phyloP scores from a whole-genome alignment of 2,329 filamentous ascomycete genomes.

The Penicillium rolfsii region DNA sequence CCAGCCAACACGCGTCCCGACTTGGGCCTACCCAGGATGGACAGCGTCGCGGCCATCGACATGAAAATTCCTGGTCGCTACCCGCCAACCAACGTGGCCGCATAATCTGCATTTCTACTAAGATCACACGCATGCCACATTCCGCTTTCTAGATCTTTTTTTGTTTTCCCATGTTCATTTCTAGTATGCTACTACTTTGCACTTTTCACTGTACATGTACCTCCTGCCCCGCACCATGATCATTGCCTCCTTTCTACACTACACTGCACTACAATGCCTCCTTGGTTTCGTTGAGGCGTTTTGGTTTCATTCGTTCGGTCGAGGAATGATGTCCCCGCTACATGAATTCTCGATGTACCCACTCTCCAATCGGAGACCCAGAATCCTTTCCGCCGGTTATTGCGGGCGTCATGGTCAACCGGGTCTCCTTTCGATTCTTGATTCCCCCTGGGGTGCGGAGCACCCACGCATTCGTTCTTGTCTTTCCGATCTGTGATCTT shows the following conservation, averaged over 20 bases:
- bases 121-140: slow-evolving; percentile 12
- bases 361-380: slow-evolving; percentile 10
- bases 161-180: slow-evolving; percentile 5
- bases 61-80: slow-evolving; percentile 43
- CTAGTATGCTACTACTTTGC: slow-evolving; percentile 3
- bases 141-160: slow-evolving; percentile 6
- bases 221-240: not conserved
- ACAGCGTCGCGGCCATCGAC: slow-evolving; percentile 38
- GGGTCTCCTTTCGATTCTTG: slow-evolving; percentile 11
- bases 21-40: slow-evolving; percentile 25
- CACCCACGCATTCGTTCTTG: slow-evolving; percentile 19
- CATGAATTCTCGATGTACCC: not conserved
- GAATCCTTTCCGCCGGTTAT: slow-evolving; percentile 10
- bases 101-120: slow-evolving; percentile 22
- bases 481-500: not conserved
- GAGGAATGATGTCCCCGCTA: slow-evolving; percentile 8
- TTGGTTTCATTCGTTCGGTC: slow-evolving; percentile 12
- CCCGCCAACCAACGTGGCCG: slow-evolving; percentile 37
- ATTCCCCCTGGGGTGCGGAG: slow-evolving; percentile 22
- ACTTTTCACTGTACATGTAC: slow-evolving; percentile 20
- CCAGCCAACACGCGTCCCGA: slow-evolving; percentile 11
- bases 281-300: slow-evolving; percentile 24
- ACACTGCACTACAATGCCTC: slow-evolving; percentile 14
- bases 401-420: slow-evolving; percentile 13
- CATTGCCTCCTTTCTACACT: not conserved